Evolutionary conservation across 441 rosid species (phyloP).

Genomic region (Raphanus hybrid): DNA sequence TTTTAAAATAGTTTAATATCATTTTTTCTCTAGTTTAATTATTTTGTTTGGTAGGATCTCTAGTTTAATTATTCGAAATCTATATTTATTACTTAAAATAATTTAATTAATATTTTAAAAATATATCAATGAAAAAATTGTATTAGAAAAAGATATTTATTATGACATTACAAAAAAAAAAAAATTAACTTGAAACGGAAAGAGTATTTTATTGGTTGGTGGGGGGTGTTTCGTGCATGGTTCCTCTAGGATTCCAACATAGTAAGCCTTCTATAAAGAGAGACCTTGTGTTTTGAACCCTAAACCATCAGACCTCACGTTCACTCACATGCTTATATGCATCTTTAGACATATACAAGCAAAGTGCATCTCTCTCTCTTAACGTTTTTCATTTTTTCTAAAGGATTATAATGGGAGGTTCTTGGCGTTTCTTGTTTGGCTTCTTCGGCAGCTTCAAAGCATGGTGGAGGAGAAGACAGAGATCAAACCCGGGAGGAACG

Average conservation of each 20-base stretch:
- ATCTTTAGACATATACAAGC: conserved; percentile 32
- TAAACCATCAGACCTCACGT: conserved; percentile 44
- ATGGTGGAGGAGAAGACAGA: conserved; percentile 42
- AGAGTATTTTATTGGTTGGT: conserved; percentile 20
- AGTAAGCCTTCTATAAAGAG: conserved; percentile 31
- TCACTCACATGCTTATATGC: conserved; percentile 38
- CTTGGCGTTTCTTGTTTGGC: conserved; percentile 46
- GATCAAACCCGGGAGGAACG: conserved; percentile 39
- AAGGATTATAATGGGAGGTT: conserved; percentile 37
- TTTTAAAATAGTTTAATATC: too few relatives aligned
- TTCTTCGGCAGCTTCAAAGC: conserved; percentile 45
- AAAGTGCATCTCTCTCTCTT: conserved; percentile 15
- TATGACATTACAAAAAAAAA: too few relatives aligned
- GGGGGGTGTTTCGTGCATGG: conserved; percentile 43
- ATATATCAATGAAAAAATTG: too few relatives aligned
- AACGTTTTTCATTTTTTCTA: background rate
- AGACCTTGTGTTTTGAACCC: conserved; percentile 38
- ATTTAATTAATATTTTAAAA: too few relatives aligned
- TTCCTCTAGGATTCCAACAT: conserved; percentile 38
- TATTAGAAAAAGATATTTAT: too few relatives aligned
- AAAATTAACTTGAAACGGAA: too few relatives aligned
- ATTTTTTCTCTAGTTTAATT: too few relatives aligned
- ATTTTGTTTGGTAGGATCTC: too few relatives aligned
- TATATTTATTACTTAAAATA: too few relatives aligned
- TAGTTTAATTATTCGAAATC: too few relatives aligned